Conservation (phyloP, 2,329 filamentous ascomycete species). For the Fusarium sublunatum region DNA sequence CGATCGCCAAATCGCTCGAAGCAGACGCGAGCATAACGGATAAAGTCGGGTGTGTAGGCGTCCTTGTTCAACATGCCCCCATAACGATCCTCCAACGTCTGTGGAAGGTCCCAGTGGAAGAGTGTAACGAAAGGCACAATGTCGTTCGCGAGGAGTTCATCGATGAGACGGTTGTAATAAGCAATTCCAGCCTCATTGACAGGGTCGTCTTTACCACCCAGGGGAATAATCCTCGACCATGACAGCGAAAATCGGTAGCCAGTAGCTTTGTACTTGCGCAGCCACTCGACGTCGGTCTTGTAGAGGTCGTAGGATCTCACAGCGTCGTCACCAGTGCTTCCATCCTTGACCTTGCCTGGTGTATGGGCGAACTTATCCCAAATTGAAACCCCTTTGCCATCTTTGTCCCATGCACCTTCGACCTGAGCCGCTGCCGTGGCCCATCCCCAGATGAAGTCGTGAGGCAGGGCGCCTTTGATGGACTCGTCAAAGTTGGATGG, state of each 20-base stretch:
- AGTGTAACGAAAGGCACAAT: conserved; percentile 72
- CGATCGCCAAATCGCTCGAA: conserved; percentile 41
- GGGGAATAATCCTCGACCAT: conserved; percentile 73
- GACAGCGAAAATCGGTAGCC: conserved; percentile 73
- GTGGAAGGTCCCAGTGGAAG: conserved; percentile 73
- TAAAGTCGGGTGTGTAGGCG: conserved; percentile 35
- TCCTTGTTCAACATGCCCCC: conserved; percentile 40
- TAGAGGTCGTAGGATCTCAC: conserved; percentile 55
- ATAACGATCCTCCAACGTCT: conserved; percentile 37
- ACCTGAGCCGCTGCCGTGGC: conserved; percentile 56
- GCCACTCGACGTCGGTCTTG: conserved; percentile 63
- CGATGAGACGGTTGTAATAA: conserved; percentile 69
- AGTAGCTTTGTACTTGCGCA: conserved; percentile 68
- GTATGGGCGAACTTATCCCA: conserved; percentile 57
- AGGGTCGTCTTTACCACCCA: conserved; percentile 71
- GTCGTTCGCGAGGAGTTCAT: conserved; percentile 63
- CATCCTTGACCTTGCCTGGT: conserved; percentile 53
- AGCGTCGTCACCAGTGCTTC: conserved; percentile 54
- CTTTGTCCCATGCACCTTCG: conserved; percentile 56
- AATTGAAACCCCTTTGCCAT: conserved; percentile 56
- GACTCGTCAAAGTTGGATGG: conserved; percentile 19
- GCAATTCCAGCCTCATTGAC: conserved; percentile 69
- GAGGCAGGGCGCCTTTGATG: conserved; percentile 17
- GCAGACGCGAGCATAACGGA: conserved; percentile 40
- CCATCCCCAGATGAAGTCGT: conserved; percentile 51